These are phyloP conservation scores for Phytophthora sp. DNA, from an alignment of 352 stramenopile species.

Conservation along the genomic window DNA sequence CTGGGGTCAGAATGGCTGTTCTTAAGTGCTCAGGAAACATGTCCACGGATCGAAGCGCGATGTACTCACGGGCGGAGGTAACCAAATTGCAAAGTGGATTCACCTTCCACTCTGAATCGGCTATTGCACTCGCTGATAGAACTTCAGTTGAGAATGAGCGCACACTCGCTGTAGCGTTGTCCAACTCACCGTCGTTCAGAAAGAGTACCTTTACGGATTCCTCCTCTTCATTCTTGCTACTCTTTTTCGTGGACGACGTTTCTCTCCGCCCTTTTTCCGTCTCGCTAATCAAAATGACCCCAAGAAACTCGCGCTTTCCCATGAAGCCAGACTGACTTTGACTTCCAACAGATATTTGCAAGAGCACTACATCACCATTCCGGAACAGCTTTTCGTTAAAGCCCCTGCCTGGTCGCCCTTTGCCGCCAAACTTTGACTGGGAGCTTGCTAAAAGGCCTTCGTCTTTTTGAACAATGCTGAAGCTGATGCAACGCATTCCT, in stretches of 20 bases:
- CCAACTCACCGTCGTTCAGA: slow-evolving; percentile 80
- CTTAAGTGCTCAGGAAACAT: slow-evolving; percentile 84
- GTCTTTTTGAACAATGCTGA: slow-evolving; percentile 69
- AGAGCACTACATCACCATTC: slow-evolving; percentile 79
- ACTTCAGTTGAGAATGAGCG: slow-evolving; percentile 67
- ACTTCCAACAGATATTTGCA: slow-evolving; percentile 49
- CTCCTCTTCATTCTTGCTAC: slow-evolving; percentile 58
- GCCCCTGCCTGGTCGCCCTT: slow-evolving; percentile 16
- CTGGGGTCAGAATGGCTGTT: slow-evolving; percentile 78
- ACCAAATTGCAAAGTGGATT: slow-evolving; percentile 80
- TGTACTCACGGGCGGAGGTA: slow-evolving; percentile 82
- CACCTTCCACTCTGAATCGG: slow-evolving; percentile 80
- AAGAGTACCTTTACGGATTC: slow-evolving; percentile 80
- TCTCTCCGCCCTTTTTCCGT: slow-evolving; percentile 67
- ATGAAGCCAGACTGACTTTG: slow-evolving; percentile 43
- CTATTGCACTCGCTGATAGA: slow-evolving; percentile 66
- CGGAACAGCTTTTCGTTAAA: slow-evolving; percentile 76
- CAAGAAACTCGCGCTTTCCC: slow-evolving; percentile 69
- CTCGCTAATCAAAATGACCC: slow-evolving; percentile 79
- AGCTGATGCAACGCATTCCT: slow-evolving; percentile 82
- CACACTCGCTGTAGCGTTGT: slow-evolving; percentile 68
- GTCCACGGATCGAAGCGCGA: slow-evolving; percentile 82
- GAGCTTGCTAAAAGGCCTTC: slow-evolving; percentile 33
- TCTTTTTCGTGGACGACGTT: slow-evolving; percentile 45
- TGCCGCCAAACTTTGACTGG: slow-evolving; percentile 38